Evolutionary conservation across 148 eudicot species (phyloP), one percentile per base, ranked within the genome.

Genomic region (Vaccinium darrowii): DNA sequence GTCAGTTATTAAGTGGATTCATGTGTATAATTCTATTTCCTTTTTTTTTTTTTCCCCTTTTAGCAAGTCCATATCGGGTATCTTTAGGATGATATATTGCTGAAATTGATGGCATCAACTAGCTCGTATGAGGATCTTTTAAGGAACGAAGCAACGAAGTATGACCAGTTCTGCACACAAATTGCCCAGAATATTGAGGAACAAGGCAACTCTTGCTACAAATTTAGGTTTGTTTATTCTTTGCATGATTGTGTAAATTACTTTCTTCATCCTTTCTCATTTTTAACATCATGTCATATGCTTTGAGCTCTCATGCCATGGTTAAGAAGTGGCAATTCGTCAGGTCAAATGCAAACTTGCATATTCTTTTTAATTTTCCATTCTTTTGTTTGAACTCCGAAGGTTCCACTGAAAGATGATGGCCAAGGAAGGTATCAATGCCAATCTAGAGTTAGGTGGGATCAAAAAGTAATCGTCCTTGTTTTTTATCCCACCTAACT

Each of bases 71-170:
- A 36, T 80, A 30, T 84, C 82, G 53, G 85, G 53, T 80, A 21
- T 79, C 50, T 80, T 80, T 91, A 95, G 99, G 98, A 95, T 91
- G 98, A 97, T 89, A 92, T 97, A 82, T 94, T 94, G 50, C 98
- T 98, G 65, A 97, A 97, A 91, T 88, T 95, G 90, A 97, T 97
- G 99, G 91, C 98, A 18, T 90, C 88, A 53, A 92, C 93, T 81
- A 98, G 99, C 76, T 97, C 99, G 19, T 93, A 93, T 84, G 99
- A 97, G 85, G 98, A 97, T 90, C 98, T 97, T 81, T 97, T 95
- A 50, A 93, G 92, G 87, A 95, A 95, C 88, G 99, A 95, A 91
- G 91, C 94, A 79, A 87, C 91, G 49, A 97, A 97, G 83, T 95
- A 94, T 87, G 95, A 94, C 84, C 88, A 86, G 84, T 92, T 97